Percentiles rank a stretch among this genome's conserved stretches.
Evolutionary conservation across 1,139 yeast genomes (phyloP).

Genomic region (Saccharomyces hybrid): DNA sequence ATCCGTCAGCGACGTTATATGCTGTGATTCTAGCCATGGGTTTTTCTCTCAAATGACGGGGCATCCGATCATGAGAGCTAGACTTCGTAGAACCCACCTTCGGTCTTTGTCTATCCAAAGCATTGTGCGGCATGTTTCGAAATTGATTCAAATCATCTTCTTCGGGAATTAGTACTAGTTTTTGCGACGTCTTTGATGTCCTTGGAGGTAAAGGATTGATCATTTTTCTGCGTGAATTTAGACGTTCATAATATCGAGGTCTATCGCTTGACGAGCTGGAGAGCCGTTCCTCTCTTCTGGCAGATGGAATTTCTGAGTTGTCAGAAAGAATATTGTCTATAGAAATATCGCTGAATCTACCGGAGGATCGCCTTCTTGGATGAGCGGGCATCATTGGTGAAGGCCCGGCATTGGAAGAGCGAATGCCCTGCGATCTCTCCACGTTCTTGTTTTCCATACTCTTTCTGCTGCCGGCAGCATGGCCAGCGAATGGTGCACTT

Average conservation of each 20-base stretch:
- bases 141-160: conserved; percentile 32
- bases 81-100: background rate
- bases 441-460: background rate
- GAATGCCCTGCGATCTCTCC: background rate
- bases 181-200: conserved; percentile 79
- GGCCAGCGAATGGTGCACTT: conserved; percentile 78
- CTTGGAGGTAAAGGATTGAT: conserved; percentile 72
- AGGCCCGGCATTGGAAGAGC: background rate
- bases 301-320: conserved; percentile 78
- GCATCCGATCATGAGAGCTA: background rate
- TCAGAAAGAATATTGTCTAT: conserved; percentile 65
- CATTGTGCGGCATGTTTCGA: background rate
- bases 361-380: conserved; percentile 10
- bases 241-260: conserved; percentile 9
- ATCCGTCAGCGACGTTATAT: conserved; percentile 77
- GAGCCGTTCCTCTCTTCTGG: conserved; percentile 34
- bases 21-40: conserved; percentile 77
- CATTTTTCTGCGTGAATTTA: conserved; percentile 39
- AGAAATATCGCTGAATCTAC: conserved; percentile 56
- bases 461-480: conserved; percentile 18
- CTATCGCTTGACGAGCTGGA: conserved; percentile 31
- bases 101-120: background rate
- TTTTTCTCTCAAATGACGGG: conserved; percentile 12
- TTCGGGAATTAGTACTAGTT: conserved; percentile 79
- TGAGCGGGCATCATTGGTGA: background rate